Base-by-base conservation (phyloP, 2,329 filamentous ascomycete species). In the Penicillium sp. region DNA sequence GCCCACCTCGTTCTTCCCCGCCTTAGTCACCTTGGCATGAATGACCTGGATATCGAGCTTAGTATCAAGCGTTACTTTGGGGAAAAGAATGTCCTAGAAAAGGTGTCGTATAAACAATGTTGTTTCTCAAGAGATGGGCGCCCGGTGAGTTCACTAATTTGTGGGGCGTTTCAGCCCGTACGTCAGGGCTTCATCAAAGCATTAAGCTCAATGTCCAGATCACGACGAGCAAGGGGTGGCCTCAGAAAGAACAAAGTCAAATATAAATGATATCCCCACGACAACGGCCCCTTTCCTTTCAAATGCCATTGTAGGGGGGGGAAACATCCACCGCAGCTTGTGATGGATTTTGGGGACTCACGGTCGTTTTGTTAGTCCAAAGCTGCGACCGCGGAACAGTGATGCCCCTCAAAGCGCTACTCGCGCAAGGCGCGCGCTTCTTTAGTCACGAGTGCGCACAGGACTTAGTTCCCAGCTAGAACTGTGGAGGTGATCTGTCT, bases 141-240 rank as follows among this genome's bases (percentile, higher is more conserved):
- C 10, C 19, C 45, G 16, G 43, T 22, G 43, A 11, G 14, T 28
- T 25, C 28, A 53, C 26, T 14, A 10, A 2, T n/a, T 22, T 19
- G 37, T 56, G 42, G 52, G 45, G 49, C 51, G 55, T 58, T 33
- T 62, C 60, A 52, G 30, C 46, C 52, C 28, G 26, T 46, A 58
- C 43, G 43, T 60, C 42, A 55, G 55, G 58, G 55, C 55, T 51
- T 43, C 38, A 53, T 64, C 55, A 64, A 64, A 63, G 11, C 38
- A 53, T 64, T 57, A 43, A 43, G 57, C 57, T 64, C 57, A 56
- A 38, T 26, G 35, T 43, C 54, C 59, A 46, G 51, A 57, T 57
- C 55, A 11, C 28, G 6, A 22, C 6, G 61, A 55, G 63, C 26
- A 65, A 63, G 63, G 63, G 52, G 55, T 56, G 42, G 37, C 46